These are phyloP conservation scores for Cicer judaicum DNA, from an alignment of 306 rosid species.

Conservation along the genomic window DNA sequence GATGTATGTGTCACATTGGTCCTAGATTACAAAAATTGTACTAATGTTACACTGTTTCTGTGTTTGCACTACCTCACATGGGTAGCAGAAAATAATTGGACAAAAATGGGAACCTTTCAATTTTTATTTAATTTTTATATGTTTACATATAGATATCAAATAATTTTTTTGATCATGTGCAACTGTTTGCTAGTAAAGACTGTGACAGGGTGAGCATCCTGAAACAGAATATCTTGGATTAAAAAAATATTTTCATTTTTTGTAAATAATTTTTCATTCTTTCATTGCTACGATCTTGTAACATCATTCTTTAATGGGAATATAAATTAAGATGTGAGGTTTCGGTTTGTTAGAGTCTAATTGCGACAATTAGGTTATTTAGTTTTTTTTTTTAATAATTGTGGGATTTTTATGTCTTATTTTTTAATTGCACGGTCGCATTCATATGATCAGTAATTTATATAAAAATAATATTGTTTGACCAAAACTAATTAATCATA, in stretches of 20 bases:
- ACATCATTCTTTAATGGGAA: not conserved
- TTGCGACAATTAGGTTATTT: not conserved
- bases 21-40: constrained; percentile 40
- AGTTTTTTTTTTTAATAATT: not conserved
- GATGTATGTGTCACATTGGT: constrained; percentile 11
- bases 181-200: constrained; percentile 21
- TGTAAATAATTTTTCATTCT: not conserved
- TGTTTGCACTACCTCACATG: constrained; percentile 39
- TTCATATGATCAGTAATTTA: too few species aligned
- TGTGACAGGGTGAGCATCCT: constrained; percentile 39
- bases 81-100: constrained; percentile 40
- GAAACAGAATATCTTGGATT: constrained; percentile 37
- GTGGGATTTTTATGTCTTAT: not conserved
- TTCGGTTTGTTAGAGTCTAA: not conserved
- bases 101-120: constrained; percentile 23
- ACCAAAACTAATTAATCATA: too few species aligned
- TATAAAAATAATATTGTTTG: too few species aligned
- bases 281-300: not conserved
- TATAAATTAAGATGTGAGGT: not conserved
- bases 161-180: constrained; percentile 45
- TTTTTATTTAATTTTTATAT: constrained; percentile 22
- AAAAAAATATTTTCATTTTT: not conserved
- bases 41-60: constrained; percentile 20
- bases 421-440: not conserved
- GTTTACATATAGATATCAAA: constrained; percentile 39